A percentile compares a stretch with the other conserved stretches of the same genome.
Evolutionary conservation across 495 filamentous ascomycete species (phyloP).

Genomic region (Trichoderma parareesei): DNA sequence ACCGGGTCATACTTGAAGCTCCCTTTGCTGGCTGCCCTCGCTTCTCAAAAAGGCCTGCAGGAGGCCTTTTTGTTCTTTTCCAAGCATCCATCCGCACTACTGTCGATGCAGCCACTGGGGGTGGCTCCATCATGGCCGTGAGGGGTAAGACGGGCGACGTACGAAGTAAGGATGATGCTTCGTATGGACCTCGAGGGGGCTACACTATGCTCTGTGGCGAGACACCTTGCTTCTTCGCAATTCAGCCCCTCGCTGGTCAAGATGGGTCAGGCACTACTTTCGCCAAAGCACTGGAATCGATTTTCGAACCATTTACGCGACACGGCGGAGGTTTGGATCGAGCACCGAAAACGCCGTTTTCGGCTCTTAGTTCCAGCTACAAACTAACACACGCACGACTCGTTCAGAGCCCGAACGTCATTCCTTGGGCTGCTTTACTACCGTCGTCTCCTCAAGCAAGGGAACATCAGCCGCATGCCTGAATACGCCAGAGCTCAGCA

Average conservation of each 20-base stretch:
- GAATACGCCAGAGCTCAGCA: neutral
- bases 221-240: neutral
- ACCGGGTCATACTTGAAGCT: neutral
- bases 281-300: slow-evolving; percentile 4
- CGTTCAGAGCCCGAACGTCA: neutral
- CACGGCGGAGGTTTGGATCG: neutral
- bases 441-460: neutral
- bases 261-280: neutral
- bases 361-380: neutral
- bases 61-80: neutral
- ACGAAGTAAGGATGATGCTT: neutral
- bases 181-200: neutral
- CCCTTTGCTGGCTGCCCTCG: neutral
- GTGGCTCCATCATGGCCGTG: slow-evolving; percentile 2
- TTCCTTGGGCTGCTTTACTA: neutral
- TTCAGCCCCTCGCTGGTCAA: neutral
- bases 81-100: neutral
- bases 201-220: neutral
- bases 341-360: neutral
- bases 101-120: neutral
- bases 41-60: neutral
- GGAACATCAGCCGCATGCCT: neutral
- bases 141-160: neutral
- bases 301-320: neutral
- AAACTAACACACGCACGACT: neutral